phyloP scores from a whole-genome alignment of 139 green algal species.

The Coccomyxa sp. region DNA sequence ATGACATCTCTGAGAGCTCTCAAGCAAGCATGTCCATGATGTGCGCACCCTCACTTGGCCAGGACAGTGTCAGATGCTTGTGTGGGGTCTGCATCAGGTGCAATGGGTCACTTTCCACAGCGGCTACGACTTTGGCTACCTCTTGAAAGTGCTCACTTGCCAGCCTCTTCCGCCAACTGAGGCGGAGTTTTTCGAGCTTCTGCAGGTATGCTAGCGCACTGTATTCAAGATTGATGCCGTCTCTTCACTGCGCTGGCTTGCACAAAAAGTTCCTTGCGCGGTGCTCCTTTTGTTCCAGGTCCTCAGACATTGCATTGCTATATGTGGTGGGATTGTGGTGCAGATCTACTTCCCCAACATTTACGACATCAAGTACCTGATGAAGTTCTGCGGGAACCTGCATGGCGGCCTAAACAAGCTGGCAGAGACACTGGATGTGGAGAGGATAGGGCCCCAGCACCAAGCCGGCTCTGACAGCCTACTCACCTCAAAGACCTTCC shows the following conservation, averaged over 20 bases:
- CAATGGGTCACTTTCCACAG: constrained; percentile 88
- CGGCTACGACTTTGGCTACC: constrained; percentile 98
- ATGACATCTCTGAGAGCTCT: neutral
- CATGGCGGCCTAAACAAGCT: constrained; percentile 97
- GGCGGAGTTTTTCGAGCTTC: constrained; percentile 90
- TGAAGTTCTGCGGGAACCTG: constrained; percentile 93
- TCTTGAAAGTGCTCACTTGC: constrained; percentile 95
- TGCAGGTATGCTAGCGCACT: constrained; percentile 45
- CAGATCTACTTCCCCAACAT: constrained; percentile 92
- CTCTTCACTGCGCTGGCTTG: neutral
- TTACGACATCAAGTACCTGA: constrained; percentile 99
- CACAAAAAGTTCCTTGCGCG: too few species aligned
- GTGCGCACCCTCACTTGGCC: neutral
- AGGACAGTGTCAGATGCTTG: neutral
- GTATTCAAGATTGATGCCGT: neutral
- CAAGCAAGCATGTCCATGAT: neutral
- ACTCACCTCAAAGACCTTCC: constrained; percentile 86
- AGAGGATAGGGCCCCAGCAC: constrained; percentile 93
- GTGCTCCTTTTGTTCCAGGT: too few species aligned
- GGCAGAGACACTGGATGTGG: constrained; percentile 89
- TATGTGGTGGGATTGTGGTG: neutral
- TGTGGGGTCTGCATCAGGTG: constrained; percentile 34
- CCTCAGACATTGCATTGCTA: too few species aligned
- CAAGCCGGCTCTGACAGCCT: constrained; percentile 89
- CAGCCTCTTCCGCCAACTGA: constrained; percentile 78